Evolutionary conservation across 352 stramenopile genomes (phyloP).

Genomic region (Globisporangium canariense): DNA sequence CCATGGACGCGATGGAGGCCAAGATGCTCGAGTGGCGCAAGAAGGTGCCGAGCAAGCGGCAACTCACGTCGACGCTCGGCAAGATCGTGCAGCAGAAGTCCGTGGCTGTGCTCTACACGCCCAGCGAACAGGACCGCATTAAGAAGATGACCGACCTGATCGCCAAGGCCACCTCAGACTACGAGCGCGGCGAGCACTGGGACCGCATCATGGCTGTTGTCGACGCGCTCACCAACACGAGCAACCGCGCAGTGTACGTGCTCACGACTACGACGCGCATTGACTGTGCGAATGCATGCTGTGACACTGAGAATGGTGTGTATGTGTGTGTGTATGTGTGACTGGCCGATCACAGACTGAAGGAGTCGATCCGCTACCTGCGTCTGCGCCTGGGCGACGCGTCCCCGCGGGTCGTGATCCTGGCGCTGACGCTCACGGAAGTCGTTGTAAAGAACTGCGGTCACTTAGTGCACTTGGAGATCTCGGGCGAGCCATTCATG

Average conservation of each 20-base stretch:
- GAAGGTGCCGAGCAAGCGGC: slow-evolving; percentile 73
- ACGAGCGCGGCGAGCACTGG: slow-evolving; percentile 67
- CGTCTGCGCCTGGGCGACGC: slow-evolving; percentile 63
- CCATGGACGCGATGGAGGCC: slow-evolving; percentile 53
- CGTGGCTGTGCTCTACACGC: slow-evolving; percentile 70
- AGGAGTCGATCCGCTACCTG: slow-evolving; percentile 72
- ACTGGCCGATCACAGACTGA: slow-evolving; percentile 30
- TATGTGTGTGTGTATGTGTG: background rate
- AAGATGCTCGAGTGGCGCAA: slow-evolving; percentile 65
- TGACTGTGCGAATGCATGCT: background rate
- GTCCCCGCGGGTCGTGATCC: slow-evolving; percentile 57
- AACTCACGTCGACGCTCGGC: slow-evolving; percentile 53
- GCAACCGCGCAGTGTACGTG: slow-evolving; percentile 54
- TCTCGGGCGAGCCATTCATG: slow-evolving; percentile 70
- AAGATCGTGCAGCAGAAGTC: slow-evolving; percentile 82
- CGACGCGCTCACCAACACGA: slow-evolving; percentile 67
- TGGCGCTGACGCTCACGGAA: slow-evolving; percentile 65
- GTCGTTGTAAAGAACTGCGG: slow-evolving; percentile 79
- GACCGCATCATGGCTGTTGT: slow-evolving; percentile 73
- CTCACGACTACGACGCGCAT: background rate
- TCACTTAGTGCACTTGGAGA: slow-evolving; percentile 62
- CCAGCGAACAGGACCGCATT: slow-evolving; percentile 70
- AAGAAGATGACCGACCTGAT: slow-evolving; percentile 73
- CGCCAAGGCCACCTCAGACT: slow-evolving; percentile 62
- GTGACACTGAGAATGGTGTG: background rate